A percentile compares a stretch with the other conserved stretches of the same genome.
Conservation (phyloP, 495 filamentous ascomycete genomes). For the Penicillium paxilli region DNA sequence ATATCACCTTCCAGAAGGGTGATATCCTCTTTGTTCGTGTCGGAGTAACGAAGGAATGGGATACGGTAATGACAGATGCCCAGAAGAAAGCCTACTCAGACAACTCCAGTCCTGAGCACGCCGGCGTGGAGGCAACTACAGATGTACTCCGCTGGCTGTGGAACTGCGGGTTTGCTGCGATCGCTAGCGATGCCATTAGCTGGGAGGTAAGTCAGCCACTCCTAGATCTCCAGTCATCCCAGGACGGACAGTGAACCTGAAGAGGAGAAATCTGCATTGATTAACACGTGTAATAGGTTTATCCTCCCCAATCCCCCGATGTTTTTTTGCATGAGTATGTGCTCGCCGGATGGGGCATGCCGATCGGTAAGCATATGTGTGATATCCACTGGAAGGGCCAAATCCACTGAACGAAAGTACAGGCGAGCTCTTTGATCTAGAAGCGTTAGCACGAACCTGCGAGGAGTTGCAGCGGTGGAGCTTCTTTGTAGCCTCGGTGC, state of each 20-base stretch:
- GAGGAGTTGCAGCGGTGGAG: slow-evolving; percentile 44
- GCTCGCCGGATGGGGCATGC: slow-evolving; percentile 56
- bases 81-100: slow-evolving; percentile 34
- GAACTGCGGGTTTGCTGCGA: slow-evolving; percentile 50
- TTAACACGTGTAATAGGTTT: slow-evolving; percentile 24
- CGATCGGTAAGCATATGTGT: slow-evolving; percentile 42
- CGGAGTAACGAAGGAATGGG: slow-evolving; percentile 46
- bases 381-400: not conserved
- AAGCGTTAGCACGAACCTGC: slow-evolving; percentile 46
- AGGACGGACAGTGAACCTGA: not conserved
- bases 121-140: slow-evolving; percentile 44
- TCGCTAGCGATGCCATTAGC: slow-evolving; percentile 48
- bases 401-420: not conserved
- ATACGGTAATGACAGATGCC: slow-evolving; percentile 34
- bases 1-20: slow-evolving; percentile 42
- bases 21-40: slow-evolving; percentile 56
- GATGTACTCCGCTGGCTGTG: slow-evolving; percentile 48
- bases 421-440: slow-evolving; percentile 57
- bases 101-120: slow-evolving; percentile 25
- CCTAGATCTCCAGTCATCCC: not conserved
- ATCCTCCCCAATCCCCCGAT: slow-evolving; percentile 32
- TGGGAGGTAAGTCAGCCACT: slow-evolving; percentile 37
- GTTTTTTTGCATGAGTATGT: slow-evolving; percentile 52
- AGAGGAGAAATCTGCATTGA: not conserved
- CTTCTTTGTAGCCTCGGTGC: slow-evolving; percentile 56